A percentile compares a stretch with the other conserved stretches of the same genome.
Conservation (phyloP, 2,329 filamentous ascomycete species). For the Dactylellina sp. region DNA sequence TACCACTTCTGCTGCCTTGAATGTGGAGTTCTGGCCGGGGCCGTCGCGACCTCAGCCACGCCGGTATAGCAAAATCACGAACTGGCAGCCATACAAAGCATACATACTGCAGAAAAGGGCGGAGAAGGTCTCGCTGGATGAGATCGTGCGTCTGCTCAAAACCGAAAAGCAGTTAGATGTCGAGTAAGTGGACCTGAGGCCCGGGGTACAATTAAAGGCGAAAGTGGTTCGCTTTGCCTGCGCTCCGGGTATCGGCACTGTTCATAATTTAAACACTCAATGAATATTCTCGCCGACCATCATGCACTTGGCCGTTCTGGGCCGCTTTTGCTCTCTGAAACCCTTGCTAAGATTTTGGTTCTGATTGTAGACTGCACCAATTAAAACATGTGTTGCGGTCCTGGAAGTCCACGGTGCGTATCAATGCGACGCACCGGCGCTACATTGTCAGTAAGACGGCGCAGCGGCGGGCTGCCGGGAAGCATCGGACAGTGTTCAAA, state of each 20-base stretch:
- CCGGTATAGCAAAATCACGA: conserved; percentile 45
- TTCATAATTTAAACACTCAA: conserved; percentile 8
- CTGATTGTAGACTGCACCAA: conserved; percentile 44
- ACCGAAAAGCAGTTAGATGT: conserved; percentile 42
- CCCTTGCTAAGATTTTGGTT: conserved; percentile 27
- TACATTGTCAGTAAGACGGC: conserved; percentile 49
- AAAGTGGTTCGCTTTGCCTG: neutral
- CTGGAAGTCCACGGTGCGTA: conserved; percentile 52
- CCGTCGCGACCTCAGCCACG: conserved; percentile 48
- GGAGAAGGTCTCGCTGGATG: conserved; percentile 43
- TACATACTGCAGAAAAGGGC: conserved; percentile 43
- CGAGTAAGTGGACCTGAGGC: conserved; percentile 34
- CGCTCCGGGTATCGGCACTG: neutral
- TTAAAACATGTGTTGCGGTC: conserved; percentile 52
- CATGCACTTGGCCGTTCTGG: neutral
- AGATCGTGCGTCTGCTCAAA: conserved; percentile 45
- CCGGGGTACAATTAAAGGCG: neutral
- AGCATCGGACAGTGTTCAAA: conserved; percentile 44
- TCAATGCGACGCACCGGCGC: conserved; percentile 49
- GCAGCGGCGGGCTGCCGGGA: conserved; percentile 45
- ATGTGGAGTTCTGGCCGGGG: conserved; percentile 55
- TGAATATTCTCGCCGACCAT: conserved; percentile 10
- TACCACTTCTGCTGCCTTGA: conserved; percentile 23
- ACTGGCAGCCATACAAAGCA: conserved; percentile 51
- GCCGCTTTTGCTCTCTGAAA: neutral